Percentiles rank a stretch among this genome's conserved stretches.
Evolutionary conservation across 148 eudicot species (phyloP).

Genomic region (Rhododendron mucronatum): DNA sequence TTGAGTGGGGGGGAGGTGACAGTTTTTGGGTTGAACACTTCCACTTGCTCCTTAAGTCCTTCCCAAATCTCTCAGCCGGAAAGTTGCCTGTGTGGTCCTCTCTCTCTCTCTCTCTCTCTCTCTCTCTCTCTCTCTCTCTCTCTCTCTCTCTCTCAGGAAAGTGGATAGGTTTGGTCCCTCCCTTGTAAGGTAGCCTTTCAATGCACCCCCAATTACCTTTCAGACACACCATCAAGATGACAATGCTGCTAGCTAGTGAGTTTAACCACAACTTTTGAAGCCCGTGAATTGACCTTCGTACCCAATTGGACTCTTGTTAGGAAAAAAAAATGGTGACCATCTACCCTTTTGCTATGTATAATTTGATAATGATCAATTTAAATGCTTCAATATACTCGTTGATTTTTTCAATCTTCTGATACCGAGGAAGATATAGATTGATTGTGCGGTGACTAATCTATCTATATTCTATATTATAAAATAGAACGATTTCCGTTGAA

Average conservation of each 20-base stretch:
- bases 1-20: not conserved
- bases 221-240: not conserved
- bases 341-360: no score
- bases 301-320: not conserved
- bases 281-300: not conserved
- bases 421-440: no score
- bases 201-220: not conserved
- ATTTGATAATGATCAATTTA: no score
- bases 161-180: not conserved
- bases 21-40: not conserved
- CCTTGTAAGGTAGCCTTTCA: not conserved
- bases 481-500: no score
- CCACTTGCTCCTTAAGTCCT: not conserved
- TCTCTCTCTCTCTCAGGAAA: not conserved
- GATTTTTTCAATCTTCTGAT: no score
- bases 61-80: slow-evolving; percentile 6
- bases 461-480: no score
- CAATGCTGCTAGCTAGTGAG: not conserved
- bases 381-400: no score
- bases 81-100: not conserved
- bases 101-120: not conserved
- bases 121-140: not conserved
- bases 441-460: no score
- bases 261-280: not conserved
- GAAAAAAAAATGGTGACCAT: no score